Base-by-base conservation (phyloP, 2,329 filamentous ascomycete species). In the Exophiala alcalophila region DNA sequence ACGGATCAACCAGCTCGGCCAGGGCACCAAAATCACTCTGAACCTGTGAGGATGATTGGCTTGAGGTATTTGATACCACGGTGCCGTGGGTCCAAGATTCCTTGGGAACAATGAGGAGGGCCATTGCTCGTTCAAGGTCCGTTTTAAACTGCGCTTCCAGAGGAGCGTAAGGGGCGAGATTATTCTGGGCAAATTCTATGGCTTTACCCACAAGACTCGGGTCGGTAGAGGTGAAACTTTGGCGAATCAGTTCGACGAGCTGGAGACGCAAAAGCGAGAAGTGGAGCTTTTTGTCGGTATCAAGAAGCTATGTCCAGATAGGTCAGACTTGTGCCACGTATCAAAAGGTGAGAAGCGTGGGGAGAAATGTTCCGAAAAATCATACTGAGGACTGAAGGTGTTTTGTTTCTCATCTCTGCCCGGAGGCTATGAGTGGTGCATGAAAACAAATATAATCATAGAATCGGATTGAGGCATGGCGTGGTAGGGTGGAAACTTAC, bases 391-490 rank as follows among this genome's bases (percentile, higher is more conserved):
- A 86, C 80, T 86, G 82, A 86, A 85, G 82, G 70, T 73, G 72
- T 71, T 77, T 80, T 72, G 74, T 83, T 81, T 80, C 77, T 97
- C 91, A 94, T 94, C 92, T 92, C 80, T 69, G 79, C 82, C 74
- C 74, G 78, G 81, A 80, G 77, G 75, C 75, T 97, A 92, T 88
- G 92, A 89, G 92, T 98, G 92, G 92, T 98, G 92, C 92, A 98
- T 98, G 91, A 94, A 81, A 90, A 76, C 84, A 76, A 77, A 75
- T 86, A 74, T 95, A 95, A 98, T 98, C 92, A 92, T 90, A 69
- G 78, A 76, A 78, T 71, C 47, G 55, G 25, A 33, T 45, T 21
- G 40, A 28, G 8, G 21, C 2, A 6, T 9, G 12, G 30, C 18
- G 33, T 6, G 4, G 14, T 10, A 14, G 24, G 23, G 19, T 25